Percentiles rank a stretch among this genome's conserved stretches.
These are phyloP conservation scores for Leccinum fallax DNA, from an alignment of 1,284 basidiomycete species.

Conservation along the genomic window DNA sequence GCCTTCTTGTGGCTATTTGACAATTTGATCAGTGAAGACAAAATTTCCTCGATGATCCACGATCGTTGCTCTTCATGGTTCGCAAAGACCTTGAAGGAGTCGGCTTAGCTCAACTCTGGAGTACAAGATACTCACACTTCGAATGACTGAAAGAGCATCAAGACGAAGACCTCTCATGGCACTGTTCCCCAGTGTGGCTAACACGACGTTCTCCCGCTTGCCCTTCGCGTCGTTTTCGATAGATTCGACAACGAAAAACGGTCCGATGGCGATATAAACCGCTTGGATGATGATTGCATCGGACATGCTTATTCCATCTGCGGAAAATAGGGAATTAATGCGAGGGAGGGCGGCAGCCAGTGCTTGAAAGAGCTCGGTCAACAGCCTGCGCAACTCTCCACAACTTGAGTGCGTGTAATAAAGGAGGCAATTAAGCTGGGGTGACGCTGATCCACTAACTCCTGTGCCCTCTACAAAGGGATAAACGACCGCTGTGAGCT, in stretches of 20 bases:
- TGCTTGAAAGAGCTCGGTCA: slow-evolving; percentile 69
- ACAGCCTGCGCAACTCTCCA: slow-evolving; percentile 51
- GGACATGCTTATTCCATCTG: slow-evolving; percentile 76
- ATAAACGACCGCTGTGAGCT: slow-evolving; percentile 79
- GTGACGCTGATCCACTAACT: slow-evolving; percentile 43
- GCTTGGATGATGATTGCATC: slow-evolving; percentile 88
- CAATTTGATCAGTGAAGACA: slow-evolving; percentile 86
- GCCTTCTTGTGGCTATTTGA: slow-evolving; percentile 88
- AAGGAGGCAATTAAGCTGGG: slow-evolving; percentile 57
- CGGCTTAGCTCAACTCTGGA: neutral
- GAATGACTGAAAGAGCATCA: slow-evolving; percentile 80
- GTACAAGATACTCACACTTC: slow-evolving; percentile 62
- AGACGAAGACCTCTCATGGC: slow-evolving; percentile 82
- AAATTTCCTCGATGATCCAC: slow-evolving; percentile 96
- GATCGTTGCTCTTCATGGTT: slow-evolving; percentile 86
- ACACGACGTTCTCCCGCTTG: slow-evolving; percentile 57
- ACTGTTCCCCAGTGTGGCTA: slow-evolving; percentile 66
- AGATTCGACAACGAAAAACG: slow-evolving; percentile 85
- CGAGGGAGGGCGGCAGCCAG: slow-evolving; percentile 67
- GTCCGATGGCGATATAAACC: slow-evolving; percentile 89
- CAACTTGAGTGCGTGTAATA: slow-evolving; percentile 43
- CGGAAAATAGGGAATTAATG: slow-evolving; percentile 67
- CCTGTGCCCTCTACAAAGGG: slow-evolving; percentile 82
- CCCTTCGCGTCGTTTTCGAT: slow-evolving; percentile 52
- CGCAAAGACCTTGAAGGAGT: slow-evolving; percentile 73